These are phyloP conservation scores for Saturnispora diversa DNA, from an alignment of 805 yeast genomes.

Conservation along the genomic window DNA sequence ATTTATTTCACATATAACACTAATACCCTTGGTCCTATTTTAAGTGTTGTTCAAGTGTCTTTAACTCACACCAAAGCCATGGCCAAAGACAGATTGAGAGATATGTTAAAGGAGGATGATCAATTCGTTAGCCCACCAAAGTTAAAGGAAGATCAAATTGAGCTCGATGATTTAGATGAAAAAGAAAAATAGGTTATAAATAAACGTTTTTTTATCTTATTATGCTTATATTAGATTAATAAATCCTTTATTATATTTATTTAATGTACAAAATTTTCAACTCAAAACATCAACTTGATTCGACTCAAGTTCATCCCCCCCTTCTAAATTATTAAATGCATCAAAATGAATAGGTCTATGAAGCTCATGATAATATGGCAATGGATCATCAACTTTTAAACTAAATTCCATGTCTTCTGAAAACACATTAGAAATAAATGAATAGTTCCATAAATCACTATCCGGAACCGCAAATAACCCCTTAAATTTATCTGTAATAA, in stretches of 20 bases:
- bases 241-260: neutral
- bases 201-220: neutral
- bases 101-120: slow-evolving; percentile 46
- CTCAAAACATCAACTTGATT: slow-evolving; percentile 13
- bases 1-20: slow-evolving; percentile 59
- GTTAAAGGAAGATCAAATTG: slow-evolving; percentile 1
- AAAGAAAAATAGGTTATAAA: neutral
- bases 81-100: slow-evolving; percentile 53
- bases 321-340: slow-evolving; percentile 61
- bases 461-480: slow-evolving; percentile 87
- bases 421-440: slow-evolving; percentile 84
- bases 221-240: too few species aligned
- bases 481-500: slow-evolving; percentile 63
- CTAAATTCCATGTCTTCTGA: slow-evolving; percentile 49
- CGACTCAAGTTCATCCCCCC: slow-evolving; percentile 19
- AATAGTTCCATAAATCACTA: slow-evolving; percentile 80
- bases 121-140: slow-evolving; percentile 2
- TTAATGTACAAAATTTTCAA: slow-evolving; percentile 5
- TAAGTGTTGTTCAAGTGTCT: slow-evolving; percentile 50
- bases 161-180: slow-evolving; percentile 14
- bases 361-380: slow-evolving; percentile 71
- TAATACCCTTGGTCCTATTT: slow-evolving; percentile 71
- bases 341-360: slow-evolving; percentile 88
- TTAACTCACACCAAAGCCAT: slow-evolving; percentile 48
- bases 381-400: slow-evolving; percentile 69